These are phyloP conservation scores for Fusarium kyushuense DNA, from an alignment of 2,329 filamentous ascomycete species.

Conservation along the genomic window DNA sequence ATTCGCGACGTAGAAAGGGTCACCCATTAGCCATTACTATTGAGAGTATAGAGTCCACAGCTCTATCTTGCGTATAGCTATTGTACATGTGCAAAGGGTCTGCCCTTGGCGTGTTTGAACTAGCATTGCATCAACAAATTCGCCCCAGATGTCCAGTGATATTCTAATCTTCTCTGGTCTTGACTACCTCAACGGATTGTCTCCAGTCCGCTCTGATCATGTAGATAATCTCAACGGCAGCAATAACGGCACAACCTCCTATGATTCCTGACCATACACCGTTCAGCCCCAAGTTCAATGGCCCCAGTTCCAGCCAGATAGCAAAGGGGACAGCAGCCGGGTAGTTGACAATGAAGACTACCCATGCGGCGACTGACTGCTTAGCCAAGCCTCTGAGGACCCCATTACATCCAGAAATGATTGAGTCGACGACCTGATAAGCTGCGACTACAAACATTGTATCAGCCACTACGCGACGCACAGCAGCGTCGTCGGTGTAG, in stretches of 20 bases:
- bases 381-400: slow-evolving; percentile 27
- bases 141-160: accelerated
- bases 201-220: slow-evolving; percentile 34
- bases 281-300: slow-evolving; percentile 6
- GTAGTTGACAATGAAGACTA: slow-evolving; percentile 36
- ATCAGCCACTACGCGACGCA: slow-evolving; percentile 5
- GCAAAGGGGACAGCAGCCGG: slow-evolving; percentile 31
- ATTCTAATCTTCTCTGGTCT: slow-evolving; percentile 27
- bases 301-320: slow-evolving; percentile 25
- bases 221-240: slow-evolving; percentile 15
- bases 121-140: too few relatives aligned
- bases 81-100: too few relatives aligned
- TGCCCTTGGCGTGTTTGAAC: too few relatives aligned
- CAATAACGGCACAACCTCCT: slow-evolving; percentile 10
- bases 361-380: slow-evolving; percentile 30
- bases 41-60: too few relatives aligned
- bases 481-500: slow-evolving; percentile 19
- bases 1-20: too few relatives aligned
- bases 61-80: too few relatives aligned
- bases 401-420: slow-evolving; percentile 34
- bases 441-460: slow-evolving; percentile 22
- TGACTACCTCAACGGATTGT: slow-evolving; percentile 11
- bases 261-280: slow-evolving; percentile 37
- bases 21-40: too few relatives aligned
- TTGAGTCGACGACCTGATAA: slow-evolving; percentile 24